Base-by-base conservation (phyloP, 164 flowering plant genomes). In the Berberis vulgaris region DNA sequence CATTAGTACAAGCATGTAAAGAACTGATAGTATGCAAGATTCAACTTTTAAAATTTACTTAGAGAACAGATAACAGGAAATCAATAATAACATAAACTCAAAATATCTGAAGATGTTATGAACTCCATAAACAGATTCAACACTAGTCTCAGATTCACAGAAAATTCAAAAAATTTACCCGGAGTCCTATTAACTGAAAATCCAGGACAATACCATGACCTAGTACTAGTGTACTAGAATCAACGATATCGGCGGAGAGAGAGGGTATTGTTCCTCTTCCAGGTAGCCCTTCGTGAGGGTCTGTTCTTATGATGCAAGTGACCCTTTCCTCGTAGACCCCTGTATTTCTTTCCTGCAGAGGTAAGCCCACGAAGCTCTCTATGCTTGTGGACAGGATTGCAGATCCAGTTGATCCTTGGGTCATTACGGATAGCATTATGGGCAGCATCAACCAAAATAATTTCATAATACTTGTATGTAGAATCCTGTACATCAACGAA, bases 181-280 rank as follows among this genome's bases (percentile, higher is more conserved):
- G 0, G 26, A 26, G 26, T 26, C 26, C 26, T 26, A 26, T 26
- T 26, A 26, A 26, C 26, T 26, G 26, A 26, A 26, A 26, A 26
- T 26, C 26, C 26, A 26, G 26, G 26, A 26, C 26, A 26, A 26
- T 26, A 26, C 26, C 26, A 26, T 26, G 26, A 26, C 26, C 26
- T 26, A 26, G 26, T 26, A 26, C 26, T 26, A 26, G 26, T 26
- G 26, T 26, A 50, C 45, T 41, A 40, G 38, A 54, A 55, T 65
- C 67, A 86, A 58, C 93, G 85, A 69, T 82, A 84, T n/a, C 93
- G 85, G 13, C 83, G 83, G 10, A 84, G 84, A 6, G 93, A 84
- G 12, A 84, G 81, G 39, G 93, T 86, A 62, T 86, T 72, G 89
- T 84, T 83, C 65, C 87, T 84, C 89, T 86, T 86, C 89, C 93